Base-by-base conservation (phyloP, 805 yeast genomes). In the Brettanomyces nanus region DNA sequence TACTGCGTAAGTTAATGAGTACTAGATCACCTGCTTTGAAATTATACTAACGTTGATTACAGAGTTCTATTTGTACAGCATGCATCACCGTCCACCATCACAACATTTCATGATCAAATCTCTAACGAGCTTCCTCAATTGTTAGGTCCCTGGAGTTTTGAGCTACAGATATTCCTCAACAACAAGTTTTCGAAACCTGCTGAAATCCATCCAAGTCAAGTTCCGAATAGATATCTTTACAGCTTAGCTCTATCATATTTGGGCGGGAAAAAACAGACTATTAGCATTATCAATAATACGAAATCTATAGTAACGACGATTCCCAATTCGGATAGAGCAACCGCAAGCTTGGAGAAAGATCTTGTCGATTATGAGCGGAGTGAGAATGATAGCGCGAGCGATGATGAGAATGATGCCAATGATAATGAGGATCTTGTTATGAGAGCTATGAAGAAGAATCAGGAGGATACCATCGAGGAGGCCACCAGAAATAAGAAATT, bases 81-180 rank as follows among this genome's bases (percentile, higher is more conserved):
- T 45, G 69, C 73, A 4, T 52, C 69, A 3, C 80, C 83, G 2
- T 77, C 73, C 35, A 71, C 82, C 4, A 80, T 84, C 23, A 65
- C 83, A 0, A 70, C 73, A 31, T 73, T 82, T 49, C 87, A 82
- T 52, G 94, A 85, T 54, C 69, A 72, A 39, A 68, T 85, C 13
- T 71, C 81, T 4, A 80, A 80, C 47, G 78, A 77, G 43, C 65
- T 80, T 13, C 89, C 92, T 1, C 64, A 69, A 14, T 50, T 69
- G 2, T 61, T 71, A 21, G 86, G 76, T 2, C 68, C 76, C 32
- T 84, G 94, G 94, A 65, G 63, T 30, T 77, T 82, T 47, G 83
- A 73, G 36, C 68, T 82, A 45, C 78, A 73, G 49, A 73, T 85
- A 27, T 83, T 77, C 54, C 59, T 83, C 26, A 79, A 77, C 47